These are phyloP conservation scores for Lecanicillium sp. DNA, from an alignment of 2,329 filamentous ascomycete genomes.

Conservation along the genomic window DNA sequence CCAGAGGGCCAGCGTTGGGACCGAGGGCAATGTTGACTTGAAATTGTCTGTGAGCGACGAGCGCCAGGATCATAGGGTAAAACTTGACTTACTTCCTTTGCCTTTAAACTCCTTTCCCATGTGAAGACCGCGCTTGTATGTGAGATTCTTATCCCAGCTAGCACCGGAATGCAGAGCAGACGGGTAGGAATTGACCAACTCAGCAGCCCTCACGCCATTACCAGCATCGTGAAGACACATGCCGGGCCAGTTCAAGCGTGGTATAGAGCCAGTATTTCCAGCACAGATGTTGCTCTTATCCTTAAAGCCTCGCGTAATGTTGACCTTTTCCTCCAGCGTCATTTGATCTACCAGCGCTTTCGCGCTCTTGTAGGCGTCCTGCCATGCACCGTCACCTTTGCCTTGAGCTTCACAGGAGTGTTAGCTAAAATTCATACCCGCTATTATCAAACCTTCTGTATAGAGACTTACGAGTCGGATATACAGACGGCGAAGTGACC, in stretches of 20 bases:
- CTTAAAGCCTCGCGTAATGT: conserved; percentile 43
- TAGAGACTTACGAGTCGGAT: conserved; percentile 15
- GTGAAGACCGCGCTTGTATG: conserved; percentile 39
- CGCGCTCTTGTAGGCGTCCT: conserved; percentile 49
- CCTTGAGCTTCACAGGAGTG: conserved; percentile 18
- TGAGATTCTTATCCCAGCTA: conserved; percentile 45
- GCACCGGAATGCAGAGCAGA: conserved; percentile 40
- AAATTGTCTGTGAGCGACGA: background rate
- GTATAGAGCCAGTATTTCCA: conserved; percentile 37
- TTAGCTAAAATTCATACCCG: background rate
- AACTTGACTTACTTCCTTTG: conserved; percentile 44
- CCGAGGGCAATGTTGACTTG: conserved; percentile 60
- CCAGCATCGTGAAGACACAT: conserved; percentile 42
- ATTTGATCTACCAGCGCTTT: conserved; percentile 48
- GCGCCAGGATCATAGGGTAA: background rate
- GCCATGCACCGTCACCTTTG: conserved; percentile 37
- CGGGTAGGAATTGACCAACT: conserved; percentile 39
- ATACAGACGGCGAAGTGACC: conserved; percentile 16
- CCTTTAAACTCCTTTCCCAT: conserved; percentile 50
- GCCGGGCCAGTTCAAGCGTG: conserved; percentile 35
- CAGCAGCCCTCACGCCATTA: conserved; percentile 38
- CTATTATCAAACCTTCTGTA: background rate
- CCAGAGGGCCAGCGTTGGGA: conserved; percentile 62
- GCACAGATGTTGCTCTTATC: conserved; percentile 38
- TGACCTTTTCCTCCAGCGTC: conserved; percentile 58